A percentile compares a stretch with the other conserved stretches of the same genome.
phyloP scores from a whole-genome alignment of 192 early-diverging fungal species.

The Coemansia furcata region DNA sequence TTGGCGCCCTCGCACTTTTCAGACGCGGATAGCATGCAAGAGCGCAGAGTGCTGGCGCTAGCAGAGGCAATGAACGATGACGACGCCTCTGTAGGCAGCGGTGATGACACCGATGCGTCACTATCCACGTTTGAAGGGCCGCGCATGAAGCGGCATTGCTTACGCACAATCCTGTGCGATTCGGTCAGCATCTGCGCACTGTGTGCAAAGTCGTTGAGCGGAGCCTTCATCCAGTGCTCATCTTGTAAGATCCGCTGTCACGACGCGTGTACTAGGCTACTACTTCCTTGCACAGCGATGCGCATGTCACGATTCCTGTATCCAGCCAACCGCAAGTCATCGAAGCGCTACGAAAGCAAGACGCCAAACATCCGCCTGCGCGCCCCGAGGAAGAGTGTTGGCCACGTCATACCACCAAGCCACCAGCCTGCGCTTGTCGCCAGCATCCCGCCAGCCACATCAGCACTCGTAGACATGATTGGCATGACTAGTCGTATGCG shows the following conservation, averaged over 20 bases:
- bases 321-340: conserved; percentile 50
- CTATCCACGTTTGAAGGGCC: conserved; percentile 51
- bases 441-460: neutral
- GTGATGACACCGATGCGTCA: conserved; percentile 47
- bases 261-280: conserved; percentile 35
- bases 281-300: conserved; percentile 44
- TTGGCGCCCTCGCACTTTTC: neutral
- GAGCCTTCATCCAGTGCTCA: conserved; percentile 48
- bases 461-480: conserved; percentile 19
- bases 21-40: neutral
- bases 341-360: conserved; percentile 50
- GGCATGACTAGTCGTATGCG: conserved; percentile 12
- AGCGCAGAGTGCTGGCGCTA: neutral
- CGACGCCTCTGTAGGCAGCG: conserved; percentile 9
- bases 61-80: neutral
- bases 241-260: conserved; percentile 53
- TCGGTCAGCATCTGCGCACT: conserved; percentile 30
- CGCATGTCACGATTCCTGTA: conserved; percentile 52
- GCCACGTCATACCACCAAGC: neutral
- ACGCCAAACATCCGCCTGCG: conserved; percentile 47
- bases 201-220: conserved; percentile 29
- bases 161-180: conserved; percentile 50
- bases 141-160: conserved; percentile 45
- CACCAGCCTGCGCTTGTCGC: neutral
- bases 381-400: conserved; percentile 18